phyloP scores from a whole-genome alignment of 208 protist species.

The Herpetomonas samuelpessoai region DNA sequence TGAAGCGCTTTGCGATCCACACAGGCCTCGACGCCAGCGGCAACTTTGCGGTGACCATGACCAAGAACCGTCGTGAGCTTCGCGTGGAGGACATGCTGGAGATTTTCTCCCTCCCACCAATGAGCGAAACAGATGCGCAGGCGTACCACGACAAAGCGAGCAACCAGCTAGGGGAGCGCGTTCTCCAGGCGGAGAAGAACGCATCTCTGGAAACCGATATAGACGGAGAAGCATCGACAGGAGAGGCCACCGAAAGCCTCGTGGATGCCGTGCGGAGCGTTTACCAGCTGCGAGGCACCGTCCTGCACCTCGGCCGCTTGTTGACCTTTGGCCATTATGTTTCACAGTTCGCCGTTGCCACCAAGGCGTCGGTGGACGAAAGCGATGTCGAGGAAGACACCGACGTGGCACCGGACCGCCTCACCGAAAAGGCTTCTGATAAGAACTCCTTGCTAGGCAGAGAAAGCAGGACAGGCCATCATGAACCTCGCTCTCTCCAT shows the following conservation, averaged over 20 bases:
- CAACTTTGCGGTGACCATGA: conserved; percentile 16
- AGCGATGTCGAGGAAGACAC: conserved; percentile 1
- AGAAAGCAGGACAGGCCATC: no score
- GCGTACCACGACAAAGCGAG: conserved; percentile 10
- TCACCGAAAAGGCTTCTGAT: background rate
- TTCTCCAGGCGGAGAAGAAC: background rate
- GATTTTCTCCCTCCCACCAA: conserved; percentile 23
- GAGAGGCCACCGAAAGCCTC: conserved; percentile 2
- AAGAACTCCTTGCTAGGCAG: no score
- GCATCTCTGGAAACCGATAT: background rate
- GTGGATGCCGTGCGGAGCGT: conserved; percentile 22
- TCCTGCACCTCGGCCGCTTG: conserved; percentile 48
- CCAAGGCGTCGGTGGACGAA: no score
- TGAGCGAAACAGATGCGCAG: conserved; percentile 15
- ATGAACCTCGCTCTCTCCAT: background rate
- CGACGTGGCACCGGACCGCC: background rate
- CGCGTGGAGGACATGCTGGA: conserved; percentile 22
- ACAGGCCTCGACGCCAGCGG: background rate
- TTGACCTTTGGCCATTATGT: conserved; percentile 70
- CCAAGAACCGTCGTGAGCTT: conserved; percentile 31
- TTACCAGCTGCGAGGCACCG: conserved; percentile 44
- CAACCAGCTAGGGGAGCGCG: conserved; percentile 8
- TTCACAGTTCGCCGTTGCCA: conserved; percentile 40
- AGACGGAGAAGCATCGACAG: background rate
- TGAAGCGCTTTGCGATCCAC: conserved; percentile 65